Percentiles rank a stretch among this genome's conserved stretches.
Conservation (phyloP, 257 asterid genomes). For the Handroanthus guayacan region DNA sequence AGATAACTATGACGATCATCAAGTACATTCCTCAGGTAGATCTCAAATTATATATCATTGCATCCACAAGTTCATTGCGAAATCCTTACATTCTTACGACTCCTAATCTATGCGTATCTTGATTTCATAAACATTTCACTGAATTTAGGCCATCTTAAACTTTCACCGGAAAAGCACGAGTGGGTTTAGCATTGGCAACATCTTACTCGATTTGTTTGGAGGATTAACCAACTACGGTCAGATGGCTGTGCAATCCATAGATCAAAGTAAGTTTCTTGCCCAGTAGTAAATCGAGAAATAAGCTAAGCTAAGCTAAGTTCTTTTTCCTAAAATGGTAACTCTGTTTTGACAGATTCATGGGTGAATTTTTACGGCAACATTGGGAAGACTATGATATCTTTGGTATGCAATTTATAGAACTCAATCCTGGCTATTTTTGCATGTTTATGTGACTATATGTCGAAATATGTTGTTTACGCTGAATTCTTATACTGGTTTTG, state of each 20-base stretch:
- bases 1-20: constrained; percentile 74
- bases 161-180: constrained; percentile 79
- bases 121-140: constrained; percentile 1
- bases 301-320: neutral
- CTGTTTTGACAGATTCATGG: constrained; percentile 67
- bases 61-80: too few relatives aligned
- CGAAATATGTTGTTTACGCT: neutral
- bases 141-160: constrained; percentile 68
- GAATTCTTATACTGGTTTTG: neutral
- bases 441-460: too few relatives aligned
- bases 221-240: constrained; percentile 79
- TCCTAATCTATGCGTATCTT: neutral
- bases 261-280: constrained; percentile 70
- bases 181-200: constrained; percentile 95
- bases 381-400: constrained; percentile 87
- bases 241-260: constrained; percentile 91
- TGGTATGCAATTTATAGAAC: constrained; percentile 56
- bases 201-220: constrained; percentile 87
- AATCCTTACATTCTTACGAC: neutral
- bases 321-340: neutral
- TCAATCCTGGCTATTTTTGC: neutral
- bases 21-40: constrained; percentile 86
- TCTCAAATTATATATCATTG: neutral
- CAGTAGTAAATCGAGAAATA: neutral
- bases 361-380: constrained; percentile 90